Percentiles rank a stretch among this genome's conserved stretches.
Evolutionary conservation across 257 asterid species (phyloP).

Genomic region (Penstemon barbatus): DNA sequence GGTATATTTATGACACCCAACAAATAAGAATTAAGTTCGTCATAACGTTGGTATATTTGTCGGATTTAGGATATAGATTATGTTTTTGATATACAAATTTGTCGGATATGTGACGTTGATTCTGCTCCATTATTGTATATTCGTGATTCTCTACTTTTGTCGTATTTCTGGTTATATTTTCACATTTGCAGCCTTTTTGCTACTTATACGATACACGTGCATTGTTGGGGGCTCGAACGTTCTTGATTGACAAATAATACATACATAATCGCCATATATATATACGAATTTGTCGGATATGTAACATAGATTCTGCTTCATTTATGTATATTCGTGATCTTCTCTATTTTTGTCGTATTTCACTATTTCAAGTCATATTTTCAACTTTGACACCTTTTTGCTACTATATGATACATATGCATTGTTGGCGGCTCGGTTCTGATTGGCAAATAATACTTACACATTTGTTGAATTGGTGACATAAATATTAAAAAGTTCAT

Average conservation of each 20-base stretch:
- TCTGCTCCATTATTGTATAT: background rate
- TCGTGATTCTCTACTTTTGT: background rate
- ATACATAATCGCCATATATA: no score
- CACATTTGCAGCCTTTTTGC: background rate
- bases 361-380: no score
- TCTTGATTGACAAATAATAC: no score
- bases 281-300: no score
- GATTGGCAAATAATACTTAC: background rate
- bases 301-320: no score
- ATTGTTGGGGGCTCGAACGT: background rate
- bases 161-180: constrained; percentile 5
- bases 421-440: background rate
- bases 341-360: no score
- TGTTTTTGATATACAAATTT: background rate
- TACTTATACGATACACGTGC: constrained; percentile 1
- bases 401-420: no score
- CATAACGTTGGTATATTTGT: background rate
- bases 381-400: no score
- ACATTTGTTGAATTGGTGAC: no score
- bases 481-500: no score
- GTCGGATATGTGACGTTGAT: constrained; percentile 12
- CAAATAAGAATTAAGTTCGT: background rate
- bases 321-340: no score
- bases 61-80: constrained; percentile 6
- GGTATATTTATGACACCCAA: background rate